Conservation (phyloP, 768 basidiomycete genomes). For the Auricularia cornea region DNA sequence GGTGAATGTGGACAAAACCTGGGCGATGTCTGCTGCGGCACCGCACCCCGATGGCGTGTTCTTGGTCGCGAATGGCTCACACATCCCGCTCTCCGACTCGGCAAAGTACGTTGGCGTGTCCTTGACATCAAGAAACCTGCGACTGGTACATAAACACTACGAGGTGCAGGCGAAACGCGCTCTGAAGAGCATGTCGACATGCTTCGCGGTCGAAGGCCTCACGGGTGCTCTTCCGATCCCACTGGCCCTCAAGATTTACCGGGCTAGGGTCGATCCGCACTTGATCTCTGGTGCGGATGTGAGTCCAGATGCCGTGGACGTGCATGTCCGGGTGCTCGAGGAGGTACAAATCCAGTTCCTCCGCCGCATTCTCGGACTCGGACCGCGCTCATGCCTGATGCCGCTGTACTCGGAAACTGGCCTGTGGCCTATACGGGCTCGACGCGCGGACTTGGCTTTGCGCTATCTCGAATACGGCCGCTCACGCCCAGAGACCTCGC, state of each 20-base stretch:
- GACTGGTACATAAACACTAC: conserved; percentile 7
- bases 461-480: conserved; percentile 12
- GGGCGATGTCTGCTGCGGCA: no score
- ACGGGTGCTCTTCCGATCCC: conserved; percentile 10
- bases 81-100: background rate
- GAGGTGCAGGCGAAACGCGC: conserved; percentile 9
- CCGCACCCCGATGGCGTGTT: conserved; percentile 2
- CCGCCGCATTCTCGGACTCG: conserved; percentile 16
- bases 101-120: conserved; percentile 7
- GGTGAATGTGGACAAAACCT: no score
- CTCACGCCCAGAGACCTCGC: background rate
- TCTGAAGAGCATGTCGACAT: conserved; percentile 9
- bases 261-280: conserved; percentile 12
- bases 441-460: conserved; percentile 12
- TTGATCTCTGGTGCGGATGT: conserved; percentile 9
- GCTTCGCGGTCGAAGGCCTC: conserved; percentile 12
- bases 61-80: conserved; percentile 8
- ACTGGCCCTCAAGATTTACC: conserved; percentile 7
- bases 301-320: conserved; percentile 4
- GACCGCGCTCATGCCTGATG: conserved; percentile 9
- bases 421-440: conserved; percentile 15
- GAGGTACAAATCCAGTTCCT: conserved; percentile 15
- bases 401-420: conserved; percentile 21
- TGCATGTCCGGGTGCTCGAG: conserved; percentile 5
- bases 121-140: background rate